Evolutionary conservation across 345 rosid species (phyloP), one percentile per base, ranked within the genome.

Genomic region (Xanthoceras sorbifolium): DNA sequence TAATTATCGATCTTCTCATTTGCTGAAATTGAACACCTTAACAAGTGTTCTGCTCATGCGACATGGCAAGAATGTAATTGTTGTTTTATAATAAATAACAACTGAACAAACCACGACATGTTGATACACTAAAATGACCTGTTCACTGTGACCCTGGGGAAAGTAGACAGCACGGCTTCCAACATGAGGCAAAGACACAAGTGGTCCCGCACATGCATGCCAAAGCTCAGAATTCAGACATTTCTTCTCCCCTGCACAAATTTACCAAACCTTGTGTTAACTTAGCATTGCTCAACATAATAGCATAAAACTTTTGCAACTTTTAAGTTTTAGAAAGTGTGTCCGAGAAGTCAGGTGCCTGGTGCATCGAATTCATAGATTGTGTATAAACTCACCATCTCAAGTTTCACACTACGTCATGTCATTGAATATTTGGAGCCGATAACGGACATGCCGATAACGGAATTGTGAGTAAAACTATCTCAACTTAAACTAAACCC

Each of bases 171-270:
- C 98, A 66, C 93, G 94, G 80, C 93, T 90, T 78, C 98, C 97
- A 25, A 90, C 86, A 57, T 88, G 91, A 73, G 98, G 98, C 66
- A 93, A 79, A 23, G 97, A 92, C 48, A 93, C 94, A 65, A 93
- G 84, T 54, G 98, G 98, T 36, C 98, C 98, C 20, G 98, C 98
- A 84, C 98, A 93, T 61, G 98, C 98, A 75, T 93, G 98, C 98
- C 98, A 93, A 36, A 93, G 84, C 73, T 93, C 98, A 15, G 98
- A 92, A 81, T 93, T 92, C 81, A 93, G 81, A 70, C 86, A 87
- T 80, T 89, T 89, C 84, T 86, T 90, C 66, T 93, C 98, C 73
- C 93, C 98, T 91, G 86, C 80, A 76, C 65, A 64, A n/a, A 38
- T 18, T 26, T 50, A 42, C 9, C 29, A 57, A 7, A 32, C 70